Evolutionary conservation across 352 stramenopile genomes (phyloP).

Genomic region (Peronospora destructor): DNA sequence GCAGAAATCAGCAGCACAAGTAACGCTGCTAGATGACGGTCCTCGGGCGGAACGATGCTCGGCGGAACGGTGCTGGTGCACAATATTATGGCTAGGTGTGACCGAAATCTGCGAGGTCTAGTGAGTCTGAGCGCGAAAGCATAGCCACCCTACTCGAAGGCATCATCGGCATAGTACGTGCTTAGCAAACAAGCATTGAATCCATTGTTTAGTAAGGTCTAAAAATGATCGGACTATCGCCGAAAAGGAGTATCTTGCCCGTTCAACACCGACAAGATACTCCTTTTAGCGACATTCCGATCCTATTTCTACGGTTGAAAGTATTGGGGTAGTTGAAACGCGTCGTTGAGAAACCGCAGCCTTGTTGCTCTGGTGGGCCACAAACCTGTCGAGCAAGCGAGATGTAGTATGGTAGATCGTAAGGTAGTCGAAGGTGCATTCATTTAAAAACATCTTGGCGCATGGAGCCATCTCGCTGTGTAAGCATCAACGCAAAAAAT

Average conservation of each 20-base stretch:
- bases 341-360: neutral
- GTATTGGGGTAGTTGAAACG: neutral
- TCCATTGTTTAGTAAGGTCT: neutral
- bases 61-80: slow-evolving; percentile 6
- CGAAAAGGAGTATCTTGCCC: neutral
- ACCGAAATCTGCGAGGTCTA: too few relatives aligned
- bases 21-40: slow-evolving; percentile 14
- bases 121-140: neutral
- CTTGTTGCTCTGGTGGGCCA: neutral
- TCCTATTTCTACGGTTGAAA: neutral
- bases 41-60: neutral
- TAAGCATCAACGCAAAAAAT: too few relatives aligned
- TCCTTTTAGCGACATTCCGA: too few relatives aligned
- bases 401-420: neutral
- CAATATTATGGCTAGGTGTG: slow-evolving; percentile 1
- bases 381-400: neutral
- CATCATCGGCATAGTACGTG: neutral
- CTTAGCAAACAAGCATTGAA: neutral
- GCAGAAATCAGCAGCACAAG: slow-evolving; percentile 22
- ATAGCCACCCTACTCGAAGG: neutral
- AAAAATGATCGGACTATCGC: neutral
- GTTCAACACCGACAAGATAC: neutral
- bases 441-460: too few relatives aligned
- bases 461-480: too few relatives aligned
- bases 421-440: too few relatives aligned